A percentile compares a stretch with the other conserved stretches of the same genome.
Conservation (phyloP, 345 rosid species). For the Mangifera indica region DNA sequence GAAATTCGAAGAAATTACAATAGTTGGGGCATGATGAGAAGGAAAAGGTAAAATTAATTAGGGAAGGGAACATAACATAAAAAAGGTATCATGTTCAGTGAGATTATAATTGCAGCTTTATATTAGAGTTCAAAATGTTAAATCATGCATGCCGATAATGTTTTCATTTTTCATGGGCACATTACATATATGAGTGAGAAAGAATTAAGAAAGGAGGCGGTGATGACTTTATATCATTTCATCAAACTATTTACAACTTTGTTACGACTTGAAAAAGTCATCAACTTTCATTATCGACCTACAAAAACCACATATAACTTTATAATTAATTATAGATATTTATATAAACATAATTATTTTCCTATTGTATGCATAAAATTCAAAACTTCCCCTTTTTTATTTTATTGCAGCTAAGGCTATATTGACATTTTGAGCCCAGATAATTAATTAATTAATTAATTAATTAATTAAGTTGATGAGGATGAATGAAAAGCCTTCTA, state of each 20-base stretch:
- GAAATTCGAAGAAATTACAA: no score
- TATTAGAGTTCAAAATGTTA: constrained; percentile 19
- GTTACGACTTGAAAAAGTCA: not conserved
- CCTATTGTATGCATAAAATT: no score
- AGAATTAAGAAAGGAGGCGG: not conserved
- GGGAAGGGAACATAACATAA: not conserved
- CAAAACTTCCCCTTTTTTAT: no score
- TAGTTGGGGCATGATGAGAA: constrained; percentile 12
- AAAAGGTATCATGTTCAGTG: not conserved
- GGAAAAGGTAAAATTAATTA: constrained; percentile 21
- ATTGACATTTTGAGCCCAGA: no score
- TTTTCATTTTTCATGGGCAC: no score
- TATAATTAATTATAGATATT: not conserved
- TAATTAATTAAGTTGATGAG: no score
- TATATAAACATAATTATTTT: no score
- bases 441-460: no score
- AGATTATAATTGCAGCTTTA: constrained; percentile 14
- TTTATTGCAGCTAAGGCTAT: no score
- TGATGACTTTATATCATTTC: constrained; percentile 21
- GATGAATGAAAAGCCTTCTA: no score
- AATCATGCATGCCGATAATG: constrained; percentile 21
- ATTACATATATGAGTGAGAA: not conserved
- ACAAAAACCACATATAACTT: not conserved
- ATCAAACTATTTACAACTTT: not conserved
- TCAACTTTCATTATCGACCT: not conserved